Evolutionary conservation across 768 basidiomycete genomes (phyloP).

Genomic region (Baorangia bicolor): DNA sequence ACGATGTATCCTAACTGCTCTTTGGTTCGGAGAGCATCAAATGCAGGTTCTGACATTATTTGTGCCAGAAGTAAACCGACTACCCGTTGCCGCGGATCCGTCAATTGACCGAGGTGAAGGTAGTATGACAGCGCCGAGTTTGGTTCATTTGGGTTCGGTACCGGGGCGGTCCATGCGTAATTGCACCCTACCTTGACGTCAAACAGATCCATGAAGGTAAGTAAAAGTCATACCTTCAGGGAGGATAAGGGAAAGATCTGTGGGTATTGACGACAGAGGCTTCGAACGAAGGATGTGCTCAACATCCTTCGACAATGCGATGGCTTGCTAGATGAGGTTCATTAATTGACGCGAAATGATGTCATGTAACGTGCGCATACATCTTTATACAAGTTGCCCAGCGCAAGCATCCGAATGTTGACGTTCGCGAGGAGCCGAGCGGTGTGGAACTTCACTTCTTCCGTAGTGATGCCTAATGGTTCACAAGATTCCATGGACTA

Average conservation of each 20-base stretch:
- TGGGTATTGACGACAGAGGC: slow-evolving; percentile 40
- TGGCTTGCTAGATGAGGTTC: slow-evolving; percentile 60
- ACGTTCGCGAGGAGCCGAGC: slow-evolving; percentile 58
- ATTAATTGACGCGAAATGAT: not conserved
- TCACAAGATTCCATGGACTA: not conserved
- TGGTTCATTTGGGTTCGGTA: slow-evolving; percentile 81
- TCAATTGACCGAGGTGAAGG: slow-evolving; percentile 69
- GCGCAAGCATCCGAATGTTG: slow-evolving; percentile 69
- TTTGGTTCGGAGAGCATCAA: slow-evolving; percentile 86
- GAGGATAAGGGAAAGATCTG: slow-evolving; percentile 56
- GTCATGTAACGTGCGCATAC: slow-evolving; percentile 41
- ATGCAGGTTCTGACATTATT: slow-evolving; percentile 88
- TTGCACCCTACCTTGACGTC: slow-evolving; percentile 56
- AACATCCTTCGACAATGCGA: slow-evolving; percentile 64
- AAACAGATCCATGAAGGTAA: not conserved
- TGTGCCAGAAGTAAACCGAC: slow-evolving; percentile 72
- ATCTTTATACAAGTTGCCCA: slow-evolving; percentile 84
- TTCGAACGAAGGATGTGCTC: slow-evolving; percentile 63
- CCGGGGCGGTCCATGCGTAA: slow-evolving; percentile 58
- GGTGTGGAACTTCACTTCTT: slow-evolving; percentile 67
- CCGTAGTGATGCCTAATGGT: slow-evolving; percentile 60
- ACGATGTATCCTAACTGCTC: slow-evolving; percentile 97
- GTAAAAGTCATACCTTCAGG: slow-evolving; percentile 54
- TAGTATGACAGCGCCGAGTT: slow-evolving; percentile 90
- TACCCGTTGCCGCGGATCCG: slow-evolving; percentile 64